Evolutionary conservation across 2,329 filamentous ascomycete genomes (phyloP), one percentile per base, ranked within the genome.

Genomic region (Fusarium sp.): DNA sequence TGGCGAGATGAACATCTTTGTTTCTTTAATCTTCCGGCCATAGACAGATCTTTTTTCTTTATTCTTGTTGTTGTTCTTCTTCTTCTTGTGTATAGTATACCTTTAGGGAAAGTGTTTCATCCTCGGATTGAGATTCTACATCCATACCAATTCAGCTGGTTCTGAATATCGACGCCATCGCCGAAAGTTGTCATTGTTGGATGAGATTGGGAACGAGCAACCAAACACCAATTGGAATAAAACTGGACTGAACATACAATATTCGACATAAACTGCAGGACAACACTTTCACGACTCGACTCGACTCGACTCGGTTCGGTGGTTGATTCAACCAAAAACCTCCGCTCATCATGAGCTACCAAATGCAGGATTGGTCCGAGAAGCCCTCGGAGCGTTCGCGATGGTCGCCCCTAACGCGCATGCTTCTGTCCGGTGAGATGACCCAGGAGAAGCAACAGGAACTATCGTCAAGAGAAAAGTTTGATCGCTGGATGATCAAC

Each of bases 401-500:
- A 90, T 94, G 91, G 89, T 92, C 92, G 65, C 92, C 92, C 17
- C 84, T 96, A 56, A 93, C 91, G 63, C 88, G 92, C 68, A 93
- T 95, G 90, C 82, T 96, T 76, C 86, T 94, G 77, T 93, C 92
- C 56, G 92, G 92, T 49, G 91, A 94, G 81, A 91, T 94, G 87
- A 92, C 89, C 55, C 89, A 89, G 73, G 90, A 93, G 76, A 86
- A 83, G 74, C 89, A 91, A 70, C 89, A 88, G 76, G 85, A 89
- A 57, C 81, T 95, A 71, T 88, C 87, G 23, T 79, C 87, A 66
- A 86, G 87, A 75, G 91, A 95, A 78, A 91, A 87, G 76, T 91
- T 95, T 75, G 90, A 94, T 78, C 84, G 89, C 70, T 96, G 92
- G 92, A 94, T 96, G 92, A 90, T 95, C 65, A 95, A 95, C 77